phyloP scores from a whole-genome alignment of 306 rosid species.

The Inga oerstediana region DNA sequence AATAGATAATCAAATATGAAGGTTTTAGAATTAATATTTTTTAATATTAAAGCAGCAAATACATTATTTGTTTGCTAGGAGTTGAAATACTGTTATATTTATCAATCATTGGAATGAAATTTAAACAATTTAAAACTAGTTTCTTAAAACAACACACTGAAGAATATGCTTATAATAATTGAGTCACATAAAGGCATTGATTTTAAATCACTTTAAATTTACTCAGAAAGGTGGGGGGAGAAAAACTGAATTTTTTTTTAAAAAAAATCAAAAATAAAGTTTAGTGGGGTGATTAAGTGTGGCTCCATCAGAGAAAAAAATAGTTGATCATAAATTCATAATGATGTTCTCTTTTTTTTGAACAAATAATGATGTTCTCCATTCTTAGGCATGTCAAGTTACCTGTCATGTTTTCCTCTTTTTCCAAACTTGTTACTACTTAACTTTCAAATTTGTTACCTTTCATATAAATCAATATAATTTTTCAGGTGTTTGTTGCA shows the following conservation, averaged over 20 bases:
- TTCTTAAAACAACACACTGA: neutral
- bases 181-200: neutral
- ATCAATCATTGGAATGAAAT: neutral
- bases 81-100: neutral
- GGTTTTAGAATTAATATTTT: neutral
- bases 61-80: neutral
- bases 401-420: conserved; percentile 11
- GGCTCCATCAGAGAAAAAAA: conserved; percentile 31
- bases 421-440: conserved; percentile 1
- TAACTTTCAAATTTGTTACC: conserved; percentile 8
- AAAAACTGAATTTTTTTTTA: neutral
- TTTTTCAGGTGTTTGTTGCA: neutral
- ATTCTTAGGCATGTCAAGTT: neutral
- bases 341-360: conserved; percentile 18
- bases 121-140: neutral
- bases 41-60: neutral
- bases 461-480: neutral
- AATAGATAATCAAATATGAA: neutral
- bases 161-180: neutral
- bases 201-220: neutral
- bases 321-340: conserved; percentile 17
- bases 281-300: conserved; percentile 27
- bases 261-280: neutral
- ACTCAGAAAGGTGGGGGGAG: neutral
- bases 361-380: conserved; percentile 25